Percentiles rank a stretch among this genome's conserved stretches.
These are phyloP conservation scores for Coccomyxa sp. DNA, from an alignment of 139 green algal genomes.

Conservation along the genomic window DNA sequence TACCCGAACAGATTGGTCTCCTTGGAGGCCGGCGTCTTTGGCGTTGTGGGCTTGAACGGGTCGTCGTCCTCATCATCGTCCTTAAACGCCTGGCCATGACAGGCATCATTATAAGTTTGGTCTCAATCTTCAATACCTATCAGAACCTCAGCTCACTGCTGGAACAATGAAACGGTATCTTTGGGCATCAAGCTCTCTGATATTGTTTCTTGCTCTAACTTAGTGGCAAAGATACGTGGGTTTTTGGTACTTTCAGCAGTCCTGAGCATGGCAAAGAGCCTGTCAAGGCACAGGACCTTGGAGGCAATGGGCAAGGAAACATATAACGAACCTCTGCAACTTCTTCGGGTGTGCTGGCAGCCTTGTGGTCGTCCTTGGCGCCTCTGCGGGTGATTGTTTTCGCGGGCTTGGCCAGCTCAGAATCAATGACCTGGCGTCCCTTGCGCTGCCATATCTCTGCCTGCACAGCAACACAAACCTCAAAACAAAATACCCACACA, in stretches of 20 bases:
- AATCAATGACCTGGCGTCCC: slow-evolving; percentile 51
- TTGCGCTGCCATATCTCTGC: slow-evolving; percentile 20
- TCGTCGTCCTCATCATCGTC: slow-evolving; percentile 4
- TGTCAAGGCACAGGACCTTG: too few relatives aligned
- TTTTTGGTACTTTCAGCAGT: neutral
- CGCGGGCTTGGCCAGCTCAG: slow-evolving; percentile 49
- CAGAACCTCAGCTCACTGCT: neutral
- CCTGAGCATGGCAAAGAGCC: too few relatives aligned
- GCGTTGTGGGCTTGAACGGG: neutral
- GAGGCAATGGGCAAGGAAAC: too few relatives aligned
- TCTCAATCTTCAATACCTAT: too few relatives aligned
- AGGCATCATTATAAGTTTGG: neutral
- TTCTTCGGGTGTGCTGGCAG: neutral
- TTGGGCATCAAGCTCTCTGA: neutral
- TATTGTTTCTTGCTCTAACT: neutral
- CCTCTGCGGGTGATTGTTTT: slow-evolving; percentile 62
- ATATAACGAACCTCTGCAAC: neutral
- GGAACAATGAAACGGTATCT: neutral
- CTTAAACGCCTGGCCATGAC: neutral
- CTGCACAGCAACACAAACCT: too few relatives aligned
- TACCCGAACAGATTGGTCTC: slow-evolving; percentile 60
- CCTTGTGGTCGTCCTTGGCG: neutral
- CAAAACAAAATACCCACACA: neutral
- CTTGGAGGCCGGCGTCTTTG: neutral
- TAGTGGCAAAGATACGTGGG: neutral